Conservation (phyloP, 1,139 yeast species). For the Yamadazyma sp. region DNA sequence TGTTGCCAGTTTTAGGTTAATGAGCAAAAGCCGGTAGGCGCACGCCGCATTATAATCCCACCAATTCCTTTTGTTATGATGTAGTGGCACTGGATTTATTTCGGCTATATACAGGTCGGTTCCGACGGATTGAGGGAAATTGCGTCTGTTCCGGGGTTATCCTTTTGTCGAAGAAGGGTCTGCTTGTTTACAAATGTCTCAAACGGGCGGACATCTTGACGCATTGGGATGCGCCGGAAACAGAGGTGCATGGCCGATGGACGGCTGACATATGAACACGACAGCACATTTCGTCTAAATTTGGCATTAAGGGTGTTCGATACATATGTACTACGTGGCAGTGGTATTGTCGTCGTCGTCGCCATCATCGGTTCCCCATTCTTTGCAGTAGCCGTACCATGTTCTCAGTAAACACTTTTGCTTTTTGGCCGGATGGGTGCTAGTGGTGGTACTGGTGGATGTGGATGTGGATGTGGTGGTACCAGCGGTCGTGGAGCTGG, state of each 20-base stretch:
- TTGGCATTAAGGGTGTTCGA: no score
- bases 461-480: neutral
- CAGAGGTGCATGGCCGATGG: constrained; percentile 1
- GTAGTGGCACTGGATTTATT: neutral
- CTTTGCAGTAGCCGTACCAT: constrained; percentile 49
- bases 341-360: neutral
- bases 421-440: constrained; percentile 9
- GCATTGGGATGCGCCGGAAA: neutral
- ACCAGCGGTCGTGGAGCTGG: neutral
- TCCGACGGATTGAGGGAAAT: neutral
- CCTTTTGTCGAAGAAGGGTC: constrained; percentile 5
- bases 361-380: constrained; percentile 27
- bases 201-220: neutral
- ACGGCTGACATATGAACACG: constrained; percentile 2
- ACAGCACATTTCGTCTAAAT: no score
- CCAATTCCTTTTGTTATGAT: neutral
- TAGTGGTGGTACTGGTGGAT: neutral
- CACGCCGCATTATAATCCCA: neutral
- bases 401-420: constrained; percentile 41
- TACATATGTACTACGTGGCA: no score
- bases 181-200: constrained; percentile 2
- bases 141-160: neutral
- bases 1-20: neutral
- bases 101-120: neutral
- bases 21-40: neutral